These are phyloP conservation scores for Paramecium caudatum DNA, from an alignment of 73 alveolate species.

Conservation along the genomic window DNA sequence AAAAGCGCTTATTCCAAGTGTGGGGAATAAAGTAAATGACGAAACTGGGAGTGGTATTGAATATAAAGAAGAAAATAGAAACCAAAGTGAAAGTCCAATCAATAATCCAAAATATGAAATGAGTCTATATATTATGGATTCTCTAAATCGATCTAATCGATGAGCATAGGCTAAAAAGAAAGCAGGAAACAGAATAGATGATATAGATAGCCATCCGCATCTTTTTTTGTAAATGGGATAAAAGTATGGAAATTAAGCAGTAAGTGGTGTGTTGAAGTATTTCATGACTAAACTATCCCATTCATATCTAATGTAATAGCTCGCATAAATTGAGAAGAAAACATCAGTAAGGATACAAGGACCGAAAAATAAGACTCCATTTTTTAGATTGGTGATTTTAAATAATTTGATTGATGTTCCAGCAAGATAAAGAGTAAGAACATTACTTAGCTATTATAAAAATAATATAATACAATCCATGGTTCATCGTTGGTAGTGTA, in stretches of 20 bases:
- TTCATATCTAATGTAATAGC: constrained; percentile 12
- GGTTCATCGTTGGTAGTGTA: constrained; percentile 1
- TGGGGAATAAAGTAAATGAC: constrained; percentile 43
- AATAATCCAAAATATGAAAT: background rate
- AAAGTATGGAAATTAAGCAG: constrained; percentile 49
- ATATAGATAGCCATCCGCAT: constrained; percentile 57
- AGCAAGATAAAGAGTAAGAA: background rate
- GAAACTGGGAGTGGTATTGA: constrained; percentile 48
- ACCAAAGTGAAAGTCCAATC: constrained; percentile 16
- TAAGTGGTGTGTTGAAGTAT: constrained; percentile 54
- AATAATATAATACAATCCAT: constrained; percentile 54
- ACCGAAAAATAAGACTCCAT: background rate
- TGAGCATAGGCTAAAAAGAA: constrained; percentile 46
- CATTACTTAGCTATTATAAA: background rate
- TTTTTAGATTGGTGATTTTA: constrained; percentile 23
- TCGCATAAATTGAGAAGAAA: background rate
- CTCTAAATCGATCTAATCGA: constrained; percentile 26
- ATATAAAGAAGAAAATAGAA: constrained; percentile 26
- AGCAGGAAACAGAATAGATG: constrained; percentile 51
- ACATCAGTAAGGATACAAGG: constrained; percentile 34
- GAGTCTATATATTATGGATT: background rate
- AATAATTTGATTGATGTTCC: constrained; percentile 56
- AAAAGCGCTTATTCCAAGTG: constrained; percentile 39
- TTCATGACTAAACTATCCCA: constrained; percentile 63
- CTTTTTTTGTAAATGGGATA: constrained; percentile 38